Evolutionary conservation across 176 grass and related monocot species (phyloP).

Genomic region (Poa annua): DNA sequence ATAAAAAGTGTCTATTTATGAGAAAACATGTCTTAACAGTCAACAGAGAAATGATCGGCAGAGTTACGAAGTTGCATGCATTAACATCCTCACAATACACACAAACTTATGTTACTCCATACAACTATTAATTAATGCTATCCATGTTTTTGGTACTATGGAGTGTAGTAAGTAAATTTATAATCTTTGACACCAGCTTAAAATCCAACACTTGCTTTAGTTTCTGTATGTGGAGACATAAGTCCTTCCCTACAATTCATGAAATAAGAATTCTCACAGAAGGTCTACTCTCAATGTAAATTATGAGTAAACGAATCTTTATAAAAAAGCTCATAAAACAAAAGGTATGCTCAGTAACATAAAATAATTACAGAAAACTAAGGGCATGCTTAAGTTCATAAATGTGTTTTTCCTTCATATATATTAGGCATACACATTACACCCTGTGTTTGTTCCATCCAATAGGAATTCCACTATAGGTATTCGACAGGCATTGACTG

Average conservation of each 20-base stretch:
- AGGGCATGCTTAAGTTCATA: background rate
- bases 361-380: background rate
- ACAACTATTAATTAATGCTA: slow-evolving; percentile 20
- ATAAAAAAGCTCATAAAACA: background rate
- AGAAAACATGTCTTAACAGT: background rate
- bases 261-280: background rate
- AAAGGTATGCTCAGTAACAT: background rate
- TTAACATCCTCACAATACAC: background rate
- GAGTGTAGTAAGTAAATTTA: background rate
- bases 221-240: background rate
- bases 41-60: background rate
- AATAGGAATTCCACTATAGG: background rate
- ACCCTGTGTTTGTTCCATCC: background rate
- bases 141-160: background rate
- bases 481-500: background rate
- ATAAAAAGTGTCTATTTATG: background rate
- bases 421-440: background rate
- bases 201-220: background rate
- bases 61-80: background rate
- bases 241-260: background rate
- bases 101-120: background rate
- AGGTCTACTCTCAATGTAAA: background rate
- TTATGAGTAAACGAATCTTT: background rate
- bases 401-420: background rate
- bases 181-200: background rate